Evolutionary conservation across 768 basidiomycete species (phyloP).

Genomic region (Boletus patriciae): DNA sequence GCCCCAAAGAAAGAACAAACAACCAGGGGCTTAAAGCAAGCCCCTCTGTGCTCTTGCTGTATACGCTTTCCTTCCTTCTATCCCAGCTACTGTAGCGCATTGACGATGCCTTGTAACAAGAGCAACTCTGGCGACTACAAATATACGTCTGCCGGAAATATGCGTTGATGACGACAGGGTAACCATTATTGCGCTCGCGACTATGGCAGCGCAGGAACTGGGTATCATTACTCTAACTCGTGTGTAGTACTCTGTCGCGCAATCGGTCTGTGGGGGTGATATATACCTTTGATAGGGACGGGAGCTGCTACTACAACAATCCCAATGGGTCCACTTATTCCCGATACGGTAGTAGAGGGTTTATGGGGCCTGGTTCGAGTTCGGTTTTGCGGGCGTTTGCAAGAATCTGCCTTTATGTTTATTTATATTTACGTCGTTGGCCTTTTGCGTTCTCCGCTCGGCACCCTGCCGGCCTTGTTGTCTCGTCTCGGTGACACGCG

Average conservation of each 20-base stretch:
- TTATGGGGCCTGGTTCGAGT: no score
- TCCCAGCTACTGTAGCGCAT: no score
- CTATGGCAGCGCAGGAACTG: conserved; percentile 40
- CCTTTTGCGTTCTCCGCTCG: no score
- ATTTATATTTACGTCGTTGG: no score
- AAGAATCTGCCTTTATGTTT: no score
- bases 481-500: no score
- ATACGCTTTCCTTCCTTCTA: background rate
- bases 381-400: no score
- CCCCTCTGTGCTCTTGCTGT: no score
- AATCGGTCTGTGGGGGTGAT: background rate
- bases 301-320: conserved; percentile 65
- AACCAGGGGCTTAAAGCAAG: no score
- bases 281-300: conserved; percentile 37
- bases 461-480: no score
- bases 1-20: no score
- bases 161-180: conserved; percentile 38
- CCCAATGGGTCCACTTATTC: conserved; percentile 56
- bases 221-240: conserved; percentile 66
- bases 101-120: conserved; percentile 19
- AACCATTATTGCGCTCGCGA: conserved; percentile 62
- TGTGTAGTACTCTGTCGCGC: conserved; percentile 25
- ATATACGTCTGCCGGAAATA: conserved; percentile 25
- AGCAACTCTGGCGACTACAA: conserved; percentile 33
- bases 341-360: no score